Base-by-base conservation (phyloP, 768 basidiomycete genomes). In the Mycena leptocephala region DNA sequence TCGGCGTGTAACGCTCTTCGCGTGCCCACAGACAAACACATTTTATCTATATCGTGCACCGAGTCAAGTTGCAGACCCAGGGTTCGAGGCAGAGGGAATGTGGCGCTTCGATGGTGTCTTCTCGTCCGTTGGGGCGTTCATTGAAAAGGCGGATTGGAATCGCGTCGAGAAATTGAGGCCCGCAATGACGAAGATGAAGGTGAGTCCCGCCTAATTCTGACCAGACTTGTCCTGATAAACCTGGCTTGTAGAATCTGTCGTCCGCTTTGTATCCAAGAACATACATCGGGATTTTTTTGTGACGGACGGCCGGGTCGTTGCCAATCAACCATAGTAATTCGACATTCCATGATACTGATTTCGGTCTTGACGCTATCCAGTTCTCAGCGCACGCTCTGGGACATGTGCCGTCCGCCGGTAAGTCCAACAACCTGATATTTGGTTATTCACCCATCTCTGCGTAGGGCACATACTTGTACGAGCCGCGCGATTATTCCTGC, bases 61-160 rank as follows among this genome's bases (percentile, higher is more conserved):
- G 41, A 6, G 13, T 5, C n/a, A 24, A 14, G 24, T 43, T 5
- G 24, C 2, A 7, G 37, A 63, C 37, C n/a, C 35, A 24, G 37
- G 37, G 3, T 43, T 26, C 39, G 9, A 43, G 10, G 62, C 39
- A 5, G 37, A 41, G 39, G 62, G 30, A 20, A 41, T 63, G 37
- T 43, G 39, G 39, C 39, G 62, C 24, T 63, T 63, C 62, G 39
- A 63, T 26, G 37, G 41, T 11, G 33, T 43, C 14, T 63, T 63
- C 30, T 14, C 39, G 16, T 63, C 62, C 24, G 62, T 63, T 8
- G 39, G 30, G 62, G 35, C 6, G 39, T 62, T 62, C 24, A 62
- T 62, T 14, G 61, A 37, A n/a, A 28, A 62, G 37, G 62, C 62
- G 62, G 62, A 63, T 46, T 63, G 62, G 39, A 63, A 63, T 30